These are phyloP conservation scores for Trametes pubescens DNA, from an alignment of 1,284 basidiomycete genomes.

Conservation along the genomic window DNA sequence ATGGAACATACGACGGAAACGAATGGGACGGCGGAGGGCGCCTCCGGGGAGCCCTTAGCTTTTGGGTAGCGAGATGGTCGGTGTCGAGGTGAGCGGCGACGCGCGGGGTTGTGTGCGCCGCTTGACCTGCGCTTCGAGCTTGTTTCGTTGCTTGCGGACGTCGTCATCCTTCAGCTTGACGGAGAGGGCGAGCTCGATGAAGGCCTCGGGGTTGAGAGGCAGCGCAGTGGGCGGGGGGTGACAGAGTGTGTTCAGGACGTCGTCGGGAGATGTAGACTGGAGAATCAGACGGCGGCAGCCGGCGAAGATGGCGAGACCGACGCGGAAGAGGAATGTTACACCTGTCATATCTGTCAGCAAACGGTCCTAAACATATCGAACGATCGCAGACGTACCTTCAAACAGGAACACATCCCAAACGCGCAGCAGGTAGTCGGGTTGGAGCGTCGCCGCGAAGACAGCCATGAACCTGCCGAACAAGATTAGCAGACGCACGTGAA, in stretches of 20 bases:
- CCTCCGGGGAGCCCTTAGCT: conserved; percentile 16
- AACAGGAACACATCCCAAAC: conserved; percentile 91
- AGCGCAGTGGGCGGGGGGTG: conserved; percentile 62
- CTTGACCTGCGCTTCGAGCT: conserved; percentile 74
- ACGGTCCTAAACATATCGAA: neutral
- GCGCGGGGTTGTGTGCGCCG: conserved; percentile 57
- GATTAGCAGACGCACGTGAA: neutral
- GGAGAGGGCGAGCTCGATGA: conserved; percentile 67
- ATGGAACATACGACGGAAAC: neutral
- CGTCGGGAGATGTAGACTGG: conserved; percentile 57
- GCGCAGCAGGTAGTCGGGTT: conserved; percentile 77
- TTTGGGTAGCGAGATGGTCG: conserved; percentile 37
- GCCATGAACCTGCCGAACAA: conserved; percentile 67
- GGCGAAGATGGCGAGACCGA: conserved; percentile 78
- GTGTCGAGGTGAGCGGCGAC: conserved; percentile 23
- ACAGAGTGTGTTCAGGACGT: conserved; percentile 58
- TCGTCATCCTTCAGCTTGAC: conserved; percentile 87
- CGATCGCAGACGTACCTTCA: conserved; percentile 63
- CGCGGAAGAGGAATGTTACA: conserved; percentile 81
- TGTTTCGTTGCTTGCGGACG: conserved; percentile 75
- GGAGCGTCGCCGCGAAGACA: conserved; percentile 82
- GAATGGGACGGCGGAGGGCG: neutral
- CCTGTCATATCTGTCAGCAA: conserved; percentile 52
- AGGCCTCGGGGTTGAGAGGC: conserved; percentile 65
- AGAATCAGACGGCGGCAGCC: conserved; percentile 68